A percentile compares a stretch with the other conserved stretches of the same genome.
Conservation (phyloP, 1,284 basidiomycete genomes). For the Heterobasidion annosum region DNA sequence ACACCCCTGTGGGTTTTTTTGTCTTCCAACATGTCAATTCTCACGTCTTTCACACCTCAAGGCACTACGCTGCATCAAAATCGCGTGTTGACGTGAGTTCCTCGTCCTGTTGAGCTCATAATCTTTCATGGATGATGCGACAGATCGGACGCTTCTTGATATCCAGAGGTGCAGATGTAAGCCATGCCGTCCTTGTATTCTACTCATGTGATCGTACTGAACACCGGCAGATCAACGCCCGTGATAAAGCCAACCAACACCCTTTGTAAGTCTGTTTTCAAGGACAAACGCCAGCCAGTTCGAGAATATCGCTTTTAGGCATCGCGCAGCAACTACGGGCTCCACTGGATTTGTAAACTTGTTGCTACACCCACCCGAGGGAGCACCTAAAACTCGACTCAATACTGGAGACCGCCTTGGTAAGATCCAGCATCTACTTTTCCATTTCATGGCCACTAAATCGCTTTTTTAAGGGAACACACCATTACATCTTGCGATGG, state of each 20-base stretch:
- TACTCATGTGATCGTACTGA: not conserved
- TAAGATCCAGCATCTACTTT: conserved; percentile 21
- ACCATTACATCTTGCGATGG: conserved; percentile 92
- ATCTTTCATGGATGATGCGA: not conserved
- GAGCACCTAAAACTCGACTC: conserved; percentile 70
- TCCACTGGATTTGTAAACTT: conserved; percentile 80
- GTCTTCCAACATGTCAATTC: not conserved
- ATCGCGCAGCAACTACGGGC: conserved; percentile 92
- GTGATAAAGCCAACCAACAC: conserved; percentile 84
- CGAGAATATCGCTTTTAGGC: conserved; percentile 35
- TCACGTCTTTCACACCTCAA: conserved; percentile 20
- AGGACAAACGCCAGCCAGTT: conserved; percentile 1
- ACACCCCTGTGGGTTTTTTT: conserved; percentile 67
- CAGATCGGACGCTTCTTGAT: conserved; percentile 86
- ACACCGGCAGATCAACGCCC: conserved; percentile 73
- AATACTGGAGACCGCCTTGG: conserved; percentile 84
- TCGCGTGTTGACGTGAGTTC: conserved; percentile 71
- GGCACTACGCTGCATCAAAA: conserved; percentile 94
- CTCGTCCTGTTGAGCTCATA: not conserved
- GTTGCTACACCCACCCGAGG: conserved; percentile 68
- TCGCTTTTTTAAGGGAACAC: conserved; percentile 63
- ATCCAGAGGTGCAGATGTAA: conserved; percentile 79
- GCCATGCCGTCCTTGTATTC: conserved; percentile 13
- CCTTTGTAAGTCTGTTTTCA: conserved; percentile 56
- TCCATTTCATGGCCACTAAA: conserved; percentile 6